Base-by-base conservation (phyloP, 169 alveolate genomes). In the Plasmodium blacklocki region DNA sequence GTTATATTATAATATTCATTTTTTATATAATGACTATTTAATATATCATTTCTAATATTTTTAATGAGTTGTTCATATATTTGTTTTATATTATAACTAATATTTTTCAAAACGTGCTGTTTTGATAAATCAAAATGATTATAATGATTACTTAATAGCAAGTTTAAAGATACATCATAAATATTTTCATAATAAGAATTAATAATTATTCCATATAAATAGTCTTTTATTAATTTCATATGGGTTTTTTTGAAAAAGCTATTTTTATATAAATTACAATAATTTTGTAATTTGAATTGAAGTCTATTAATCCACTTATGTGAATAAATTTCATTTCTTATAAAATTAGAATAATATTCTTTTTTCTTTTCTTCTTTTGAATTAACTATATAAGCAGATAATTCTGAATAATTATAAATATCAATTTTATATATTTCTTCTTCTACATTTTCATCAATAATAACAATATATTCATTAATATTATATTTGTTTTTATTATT, bases 311-410 rank as follows among this genome's bases (percentile, higher is more conserved):
- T 64, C 92, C 92, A 86, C 21, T 62, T 70, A 56, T 86, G 88
- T 14, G 92, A 47, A 67, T 86, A 86, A 54, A 86, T 86, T 86
- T 86, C 88, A 64, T 86, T 86, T 32, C 71, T 86, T 62, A 86
- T 50, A 74, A 86, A 86, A 47, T 86, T 70, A 23, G 70, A 43
- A 49, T 86, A 86, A 74, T 71, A 86, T 60, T 70, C 87, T 72
- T 73, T 86, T 49, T 60, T 86, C 86, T 86, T 86, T 72, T 86
- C 92, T 47, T 86, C 66, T 52, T 86, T 86, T 14, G 92, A 72
- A 52, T 71, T 60, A 59, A 86, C 92, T 43, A 86, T 73, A 21
- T 86, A 86, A 19, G 92, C 60, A 14, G 86, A 60, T 60, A 86
- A 43, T n/a, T 86, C 92, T 18, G 72, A 86, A 45, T 73, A 72